Base-by-base conservation (phyloP, 306 rosid genomes). In the Quercus ilex region DNA sequence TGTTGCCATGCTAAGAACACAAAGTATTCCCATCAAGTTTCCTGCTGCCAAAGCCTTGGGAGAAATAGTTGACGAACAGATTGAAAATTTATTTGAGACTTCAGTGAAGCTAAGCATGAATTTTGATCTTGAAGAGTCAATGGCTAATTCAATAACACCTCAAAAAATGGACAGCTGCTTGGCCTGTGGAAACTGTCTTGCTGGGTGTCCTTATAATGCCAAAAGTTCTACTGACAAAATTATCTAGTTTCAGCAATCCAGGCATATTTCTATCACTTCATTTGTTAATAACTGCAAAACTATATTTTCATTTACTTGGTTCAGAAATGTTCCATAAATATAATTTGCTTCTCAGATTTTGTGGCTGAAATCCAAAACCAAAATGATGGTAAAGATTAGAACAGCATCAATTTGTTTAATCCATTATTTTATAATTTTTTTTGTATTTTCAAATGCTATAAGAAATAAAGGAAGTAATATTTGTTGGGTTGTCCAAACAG, bases 191-290 rank as follows among this genome's bases (percentile, higher is more conserved):
- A 79, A 83, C 76, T 83, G 86, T 67, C 58, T 83, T 79, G 82
- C 87, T 62, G 87, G 87, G 26, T 83, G 87, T 55, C 84, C 81
- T 46, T 83, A 79, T 46, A 43, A 79, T 57, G 87, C 87, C 74
- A 83, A 83, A 73, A 80, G 69, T 72, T 83, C 84, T 9, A 79
- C 84, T 10, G 84, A 79, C 68, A 79, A 75, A 83, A 79, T n/a
- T 79, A 76, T 79, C 6, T 83, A 56, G 23, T 4, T 43, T 41
- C 82, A 23, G 87, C 84, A 60, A 75, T 76, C 78, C 84, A 79
- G 81, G 87, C 76, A 76, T 35, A 49, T 59, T 60, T 71, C 23
- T 31, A 72, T 38, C 23, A 26, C 71, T 26, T 46, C 20, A 28
- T 57, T 59, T 64, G 18, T 64, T 15, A 49, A 5, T 30, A 26